phyloP scores from a whole-genome alignment of 2,329 filamentous ascomycete species.

The Alternaria tenuissima region DNA sequence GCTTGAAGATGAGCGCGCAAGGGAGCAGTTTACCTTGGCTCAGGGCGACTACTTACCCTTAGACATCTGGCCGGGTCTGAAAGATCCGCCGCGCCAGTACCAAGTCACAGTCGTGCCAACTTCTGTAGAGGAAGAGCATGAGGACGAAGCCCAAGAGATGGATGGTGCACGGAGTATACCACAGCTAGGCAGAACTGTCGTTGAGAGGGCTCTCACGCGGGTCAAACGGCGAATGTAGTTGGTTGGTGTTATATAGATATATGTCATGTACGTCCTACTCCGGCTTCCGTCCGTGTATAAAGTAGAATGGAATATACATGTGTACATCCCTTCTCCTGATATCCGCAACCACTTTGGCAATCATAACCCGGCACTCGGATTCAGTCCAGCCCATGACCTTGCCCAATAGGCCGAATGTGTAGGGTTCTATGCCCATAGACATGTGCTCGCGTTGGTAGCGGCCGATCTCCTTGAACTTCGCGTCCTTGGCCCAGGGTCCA shows the following conservation, averaged over 20 bases:
- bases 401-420: constrained; percentile 47
- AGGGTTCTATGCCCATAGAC: constrained; percentile 47
- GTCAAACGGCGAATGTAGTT: constrained; percentile 49
- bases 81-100: constrained; percentile 46
- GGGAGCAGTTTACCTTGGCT: constrained; percentile 81
- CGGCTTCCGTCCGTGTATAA: constrained; percentile 44
- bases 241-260: constrained; percentile 9
- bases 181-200: constrained; percentile 45
- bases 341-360: constrained; percentile 44
- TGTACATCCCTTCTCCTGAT: constrained; percentile 41
- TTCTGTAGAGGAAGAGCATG: constrained; percentile 26
- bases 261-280: constrained; percentile 3
- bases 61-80: constrained; percentile 79
- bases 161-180: constrained; percentile 43
- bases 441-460: constrained; percentile 51
- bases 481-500: constrained; percentile 57
- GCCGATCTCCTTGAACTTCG: constrained; percentile 60
- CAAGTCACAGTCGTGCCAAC: constrained; percentile 39
- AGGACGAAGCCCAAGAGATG: constrained; percentile 19
- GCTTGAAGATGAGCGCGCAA: constrained; percentile 72
- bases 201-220: constrained; percentile 46
- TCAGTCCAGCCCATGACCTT: constrained; percentile 48
- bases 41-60: constrained; percentile 87
- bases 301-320: constrained; percentile 47
- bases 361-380: constrained; percentile 45